Evolutionary conservation across 208 protist genomes (phyloP).

Genomic region (Vickermania ingenoplastis): DNA sequence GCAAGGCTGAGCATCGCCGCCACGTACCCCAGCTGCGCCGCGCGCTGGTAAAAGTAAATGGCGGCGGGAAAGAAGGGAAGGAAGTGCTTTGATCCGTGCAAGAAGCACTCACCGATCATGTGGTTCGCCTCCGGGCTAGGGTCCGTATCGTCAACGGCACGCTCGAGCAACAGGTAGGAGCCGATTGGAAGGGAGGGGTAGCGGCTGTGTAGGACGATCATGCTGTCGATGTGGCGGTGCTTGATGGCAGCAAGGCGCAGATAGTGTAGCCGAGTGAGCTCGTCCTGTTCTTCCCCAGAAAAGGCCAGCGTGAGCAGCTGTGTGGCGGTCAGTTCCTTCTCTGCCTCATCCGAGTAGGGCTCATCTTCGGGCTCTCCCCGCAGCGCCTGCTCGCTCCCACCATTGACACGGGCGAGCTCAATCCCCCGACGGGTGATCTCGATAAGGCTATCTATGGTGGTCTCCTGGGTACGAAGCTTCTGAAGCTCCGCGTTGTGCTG

Average conservation of each 20-base stretch:
- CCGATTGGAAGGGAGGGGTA: slow-evolving; percentile 67
- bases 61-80: slow-evolving; percentile 79
- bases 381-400: slow-evolving; percentile 47
- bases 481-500: slow-evolving; percentile 56
- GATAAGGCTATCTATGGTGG: slow-evolving; percentile 59
- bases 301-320: slow-evolving; percentile 70
- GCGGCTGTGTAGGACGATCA: slow-evolving; percentile 66
- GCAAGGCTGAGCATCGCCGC: slow-evolving; percentile 78
- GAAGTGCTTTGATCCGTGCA: slow-evolving; percentile 74
- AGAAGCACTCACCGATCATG: slow-evolving; percentile 78
- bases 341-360: slow-evolving; percentile 56
- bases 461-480: slow-evolving; percentile 46
- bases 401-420: slow-evolving; percentile 69
- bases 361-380: slow-evolving; percentile 53
- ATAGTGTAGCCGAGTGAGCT: slow-evolving; percentile 62
- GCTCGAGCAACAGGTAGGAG: slow-evolving; percentile 57
- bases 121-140: slow-evolving; percentile 55
- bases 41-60: slow-evolving; percentile 85
- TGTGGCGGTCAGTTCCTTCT: slow-evolving; percentile 47
- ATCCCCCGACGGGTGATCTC: slow-evolving; percentile 57
- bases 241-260: slow-evolving; percentile 83
- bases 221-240: slow-evolving; percentile 78
- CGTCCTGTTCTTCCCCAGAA: slow-evolving; percentile 45
- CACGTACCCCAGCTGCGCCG: slow-evolving; percentile 67
- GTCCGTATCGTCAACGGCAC: slow-evolving; percentile 60